These are phyloP conservation scores for Calonectria ilicicola DNA, from an alignment of 2,329 filamentous ascomycete species.

Conservation along the genomic window DNA sequence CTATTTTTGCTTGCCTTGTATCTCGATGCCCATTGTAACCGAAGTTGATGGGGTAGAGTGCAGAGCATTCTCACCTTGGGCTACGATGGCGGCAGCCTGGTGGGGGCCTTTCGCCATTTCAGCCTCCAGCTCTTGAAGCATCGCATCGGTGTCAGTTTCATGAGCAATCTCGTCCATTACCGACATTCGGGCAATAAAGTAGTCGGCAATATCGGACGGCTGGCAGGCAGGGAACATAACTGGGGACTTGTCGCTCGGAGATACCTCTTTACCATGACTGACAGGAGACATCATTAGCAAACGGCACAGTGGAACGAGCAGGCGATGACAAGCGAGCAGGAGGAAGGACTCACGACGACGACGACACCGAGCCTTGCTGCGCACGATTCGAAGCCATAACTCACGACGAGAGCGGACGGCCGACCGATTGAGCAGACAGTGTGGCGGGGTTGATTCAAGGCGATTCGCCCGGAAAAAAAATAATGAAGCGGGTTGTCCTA, in stretches of 20 bases:
- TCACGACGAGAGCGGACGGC: neutral
- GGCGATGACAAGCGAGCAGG: neutral
- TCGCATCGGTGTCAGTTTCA: neutral
- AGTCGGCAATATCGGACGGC: conserved; percentile 6
- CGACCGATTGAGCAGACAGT: neutral
- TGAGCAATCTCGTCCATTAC: neutral
- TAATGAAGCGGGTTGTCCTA: neutral
- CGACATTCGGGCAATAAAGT: conserved; percentile 12
- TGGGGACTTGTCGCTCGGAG: neutral
- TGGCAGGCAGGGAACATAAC: neutral
- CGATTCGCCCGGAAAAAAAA: too few relatives aligned
- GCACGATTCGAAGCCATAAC: conserved; percentile 15
- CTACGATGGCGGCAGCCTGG: neutral
- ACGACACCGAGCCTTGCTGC: conserved; percentile 13
- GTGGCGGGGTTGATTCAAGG: neutral
- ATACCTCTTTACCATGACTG: neutral
- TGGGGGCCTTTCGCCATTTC: neutral
- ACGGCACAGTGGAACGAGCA: neutral
- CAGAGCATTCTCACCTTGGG: neutral
- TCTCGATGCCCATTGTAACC: neutral
- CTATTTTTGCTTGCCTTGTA: neutral
- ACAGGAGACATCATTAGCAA: neutral
- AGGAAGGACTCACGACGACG: neutral
- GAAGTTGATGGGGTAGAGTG: neutral
- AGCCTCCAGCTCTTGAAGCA: neutral